phyloP scores from a whole-genome alignment of 768 basidiomycete genomes.

The Sistotremastrum niveocremeum region DNA sequence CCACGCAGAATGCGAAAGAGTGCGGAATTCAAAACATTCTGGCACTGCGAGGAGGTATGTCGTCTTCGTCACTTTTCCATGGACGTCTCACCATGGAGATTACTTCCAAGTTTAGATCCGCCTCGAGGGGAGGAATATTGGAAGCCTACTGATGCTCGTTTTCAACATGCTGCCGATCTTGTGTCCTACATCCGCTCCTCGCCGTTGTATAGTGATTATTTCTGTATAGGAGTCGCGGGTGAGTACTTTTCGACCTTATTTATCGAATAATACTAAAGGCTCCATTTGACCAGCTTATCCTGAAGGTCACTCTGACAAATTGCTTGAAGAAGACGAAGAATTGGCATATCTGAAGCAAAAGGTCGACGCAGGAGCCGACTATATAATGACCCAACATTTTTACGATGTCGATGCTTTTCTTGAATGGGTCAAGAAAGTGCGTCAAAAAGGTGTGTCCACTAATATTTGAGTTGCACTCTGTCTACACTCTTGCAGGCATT shows the following conservation, averaged over 20 bases:
- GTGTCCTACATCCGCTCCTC: conserved; percentile 75
- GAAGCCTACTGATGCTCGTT: conserved; percentile 73
- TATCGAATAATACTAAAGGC: conserved; percentile 1
- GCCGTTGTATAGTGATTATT: conserved; percentile 65
- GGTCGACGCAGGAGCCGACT: conserved; percentile 90
- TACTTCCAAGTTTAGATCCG: conserved; percentile 48
- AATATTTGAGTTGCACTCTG: not conserved
- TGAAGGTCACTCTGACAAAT: conserved; percentile 66
- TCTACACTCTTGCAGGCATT: conserved; percentile 44
- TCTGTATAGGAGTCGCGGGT: conserved; percentile 96
- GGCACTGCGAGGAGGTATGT: conserved; percentile 79
- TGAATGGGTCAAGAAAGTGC: conserved; percentile 59
- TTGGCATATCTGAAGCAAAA: conserved; percentile 69
- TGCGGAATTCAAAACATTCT: conserved; percentile 81
- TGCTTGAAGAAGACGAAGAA: conserved; percentile 43
- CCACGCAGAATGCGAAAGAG: conserved; percentile 56
- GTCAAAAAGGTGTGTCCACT: conserved; percentile 46
- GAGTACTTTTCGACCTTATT: conserved; percentile 3
- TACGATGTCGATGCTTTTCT: conserved; percentile 89
- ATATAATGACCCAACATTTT: conserved; percentile 92
- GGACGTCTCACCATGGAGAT: not conserved
- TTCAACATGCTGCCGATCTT: conserved; percentile 79
- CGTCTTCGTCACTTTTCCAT: not conserved
- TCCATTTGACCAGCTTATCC: conserved; percentile 57
- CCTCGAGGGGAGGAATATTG: conserved; percentile 90